Conservation (phyloP, 164 flowering plant species). For the Aristolochia fimbriata region DNA sequence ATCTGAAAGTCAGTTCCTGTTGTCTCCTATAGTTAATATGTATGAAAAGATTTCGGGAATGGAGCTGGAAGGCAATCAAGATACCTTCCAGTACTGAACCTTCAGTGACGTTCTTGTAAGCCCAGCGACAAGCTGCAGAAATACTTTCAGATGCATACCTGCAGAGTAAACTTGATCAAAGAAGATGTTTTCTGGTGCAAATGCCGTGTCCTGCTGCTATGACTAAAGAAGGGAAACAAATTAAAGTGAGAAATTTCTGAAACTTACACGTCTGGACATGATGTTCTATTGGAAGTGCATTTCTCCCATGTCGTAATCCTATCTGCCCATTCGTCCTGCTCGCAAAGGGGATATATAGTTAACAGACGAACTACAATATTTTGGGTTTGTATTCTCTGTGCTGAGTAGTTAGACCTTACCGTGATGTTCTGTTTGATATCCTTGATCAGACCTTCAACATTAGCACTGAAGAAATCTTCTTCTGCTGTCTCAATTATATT, state of each 20-base stretch:
- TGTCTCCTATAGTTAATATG: neutral
- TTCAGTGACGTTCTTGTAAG: conserved; percentile 60
- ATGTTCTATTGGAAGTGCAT: conserved; percentile 32
- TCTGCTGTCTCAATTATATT: conserved; percentile 71
- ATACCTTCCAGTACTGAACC: conserved; percentile 64
- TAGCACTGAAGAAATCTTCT: conserved; percentile 37
- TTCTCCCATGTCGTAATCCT: conserved; percentile 51
- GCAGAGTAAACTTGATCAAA: too few species aligned
- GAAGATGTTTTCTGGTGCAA: too few species aligned
- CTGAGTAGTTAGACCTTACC: conserved; percentile 21
- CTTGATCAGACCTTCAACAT: conserved; percentile 43
- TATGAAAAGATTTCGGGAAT: neutral
- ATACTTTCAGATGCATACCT: conserved; percentile 87
- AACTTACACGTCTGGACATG: conserved; percentile 75
- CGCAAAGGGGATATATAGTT: neutral
- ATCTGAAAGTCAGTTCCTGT: neutral
- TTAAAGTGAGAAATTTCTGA: neutral
- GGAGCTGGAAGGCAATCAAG: too few species aligned
- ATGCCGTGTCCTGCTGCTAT: too few species aligned
- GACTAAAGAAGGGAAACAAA: too few species aligned
- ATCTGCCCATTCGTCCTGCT: conserved; percentile 68
- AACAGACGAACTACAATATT: too few species aligned
- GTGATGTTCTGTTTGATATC: conserved; percentile 57
- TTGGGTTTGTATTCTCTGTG: too few species aligned
- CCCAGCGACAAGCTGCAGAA: conserved; percentile 51